These are phyloP conservation scores for sunflower (Helianthus annuus) DNA, from an alignment of 129 eudicot genomes.

Conservation along the genomic window HanXRQr2.0-SUNRISE NC_035439.2:46358925-46359424, in stretches of 20 bases:
- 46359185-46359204: not conserved
- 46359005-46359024: not conserved
- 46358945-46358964: not conserved
- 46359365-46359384: slow-evolving; percentile 1
- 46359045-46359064: not conserved
- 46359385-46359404: not conserved
- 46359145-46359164: not conserved
- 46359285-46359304: slow-evolving; percentile 9
- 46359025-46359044: not conserved
- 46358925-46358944: not conserved
- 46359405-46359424: slow-evolving; percentile 3
- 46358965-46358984: slow-evolving; percentile 2
- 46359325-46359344: not conserved
- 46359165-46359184: not conserved
- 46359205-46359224: not conserved
- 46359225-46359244: not conserved
- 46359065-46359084: not conserved
- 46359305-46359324: not conserved
- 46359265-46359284: not conserved
- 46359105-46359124: not conserved
- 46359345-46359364: not conserved
- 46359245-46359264: slow-evolving; percentile 9
- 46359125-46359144: not conserved
- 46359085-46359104: not conserved
- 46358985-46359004: not conserved